A percentile compares a stretch with the other conserved stretches of the same genome.
Evolutionary conservation across 768 basidiomycete species (phyloP).

Genomic region (Lanmaoa pseudosensibilis): DNA sequence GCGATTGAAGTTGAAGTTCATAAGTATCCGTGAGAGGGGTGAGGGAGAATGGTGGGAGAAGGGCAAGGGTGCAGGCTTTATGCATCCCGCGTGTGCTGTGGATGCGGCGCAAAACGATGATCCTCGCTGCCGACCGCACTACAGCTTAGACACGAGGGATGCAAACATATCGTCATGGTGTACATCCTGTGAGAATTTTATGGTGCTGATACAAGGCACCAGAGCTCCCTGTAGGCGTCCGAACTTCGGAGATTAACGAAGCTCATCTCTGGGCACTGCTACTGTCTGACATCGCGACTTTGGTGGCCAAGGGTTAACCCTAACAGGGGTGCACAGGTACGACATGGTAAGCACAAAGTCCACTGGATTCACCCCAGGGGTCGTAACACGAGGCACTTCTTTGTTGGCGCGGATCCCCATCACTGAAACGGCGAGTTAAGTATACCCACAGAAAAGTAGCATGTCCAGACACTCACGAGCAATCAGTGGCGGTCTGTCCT

Average conservation of each 20-base stretch:
- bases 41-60: not conserved
- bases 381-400: conserved; percentile 1
- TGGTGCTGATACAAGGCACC: not conserved
- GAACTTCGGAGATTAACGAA: not conserved
- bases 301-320: no score
- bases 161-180: not conserved
- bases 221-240: not conserved
- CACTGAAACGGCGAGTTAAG: not conserved
- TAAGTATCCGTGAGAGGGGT: not conserved
- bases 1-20: not conserved
- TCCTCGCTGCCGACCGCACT: not conserved
- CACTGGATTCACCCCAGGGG: not conserved
- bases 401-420: conserved; percentile 9
- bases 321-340: not conserved
- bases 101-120: not conserved
- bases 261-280: not conserved
- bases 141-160: not conserved
- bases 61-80: conserved; percentile 6
- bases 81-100: not conserved
- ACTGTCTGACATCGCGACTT: not conserved
- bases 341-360: not conserved
- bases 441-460: not conserved
- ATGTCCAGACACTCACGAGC: not conserved
- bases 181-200: conserved; percentile 5
- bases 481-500: not conserved